Conservation (phyloP, 441 rosid genomes). For the Dalechampia spathulata region DNA sequence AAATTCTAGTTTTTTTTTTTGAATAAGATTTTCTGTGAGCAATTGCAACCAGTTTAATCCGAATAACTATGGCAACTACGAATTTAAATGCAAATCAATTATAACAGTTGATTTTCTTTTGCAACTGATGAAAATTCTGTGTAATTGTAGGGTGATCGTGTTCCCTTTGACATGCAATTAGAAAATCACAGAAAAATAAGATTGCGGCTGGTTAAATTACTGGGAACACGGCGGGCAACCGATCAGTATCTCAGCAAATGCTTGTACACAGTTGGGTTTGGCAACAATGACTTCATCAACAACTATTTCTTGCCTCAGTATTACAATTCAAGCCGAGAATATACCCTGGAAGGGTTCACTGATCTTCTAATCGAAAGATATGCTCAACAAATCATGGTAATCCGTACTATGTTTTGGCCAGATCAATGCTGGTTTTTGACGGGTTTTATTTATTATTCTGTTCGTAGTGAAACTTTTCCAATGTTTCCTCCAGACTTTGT, state of each 20-base stretch:
- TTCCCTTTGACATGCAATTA: slow-evolving; percentile 12
- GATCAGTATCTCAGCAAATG: slow-evolving; percentile 7
- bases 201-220: neutral
- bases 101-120: too few relatives aligned
- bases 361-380: slow-evolving; percentile 29
- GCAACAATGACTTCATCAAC: slow-evolving; percentile 19
- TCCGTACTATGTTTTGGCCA: too few relatives aligned
- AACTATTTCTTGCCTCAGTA: slow-evolving; percentile 18
- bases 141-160: slow-evolving; percentile 12
- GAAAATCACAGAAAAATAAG: slow-evolving; percentile 8
- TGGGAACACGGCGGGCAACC: neutral
- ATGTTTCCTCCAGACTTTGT: slow-evolving; percentile 1
- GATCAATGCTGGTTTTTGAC: too few relatives aligned
- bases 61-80: too few relatives aligned
- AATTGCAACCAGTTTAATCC: too few relatives aligned
- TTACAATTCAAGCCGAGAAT: slow-evolving; percentile 6
- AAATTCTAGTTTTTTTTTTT: too few relatives aligned
- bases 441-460: too few relatives aligned
- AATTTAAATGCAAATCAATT: too few relatives aligned
- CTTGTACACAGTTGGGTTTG: slow-evolving; percentile 15
- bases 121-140: neutral
- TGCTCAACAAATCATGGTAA: slow-evolving; percentile 32
- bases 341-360: slow-evolving; percentile 27
- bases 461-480: too few relatives aligned
- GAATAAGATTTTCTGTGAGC: too few relatives aligned